Base-by-base conservation (phyloP, 306 rosid genomes). In the Luffa acutangula region DNA sequence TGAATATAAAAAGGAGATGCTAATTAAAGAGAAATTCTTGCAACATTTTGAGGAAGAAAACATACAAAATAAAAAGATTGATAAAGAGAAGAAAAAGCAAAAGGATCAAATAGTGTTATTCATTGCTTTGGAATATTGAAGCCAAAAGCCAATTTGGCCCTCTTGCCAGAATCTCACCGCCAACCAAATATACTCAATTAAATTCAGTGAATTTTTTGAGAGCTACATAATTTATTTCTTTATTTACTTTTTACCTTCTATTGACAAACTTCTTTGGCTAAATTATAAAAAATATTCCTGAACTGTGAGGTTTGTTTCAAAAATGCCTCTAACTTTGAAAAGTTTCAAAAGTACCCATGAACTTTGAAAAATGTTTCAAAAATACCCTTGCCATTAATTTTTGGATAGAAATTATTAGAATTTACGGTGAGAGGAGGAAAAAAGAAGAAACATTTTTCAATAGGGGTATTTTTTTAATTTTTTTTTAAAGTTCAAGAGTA, bases 1-100 rank as follows among this genome's bases (percentile, higher is more conserved):
- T 73, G 57, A 73, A 73, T 46, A 17, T n/a, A 49, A 51, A 73
- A 33, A 73, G 78, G 60, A 49, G 78, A 48, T 71, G 56, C 76
- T 21, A 46, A 5, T 42, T 69, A 69, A 71, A 69, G 75, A 42
- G 52, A 42, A 42, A 42, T 71, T 71, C 41, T 71, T 21, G 41
- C 77, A 71, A 45, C 20, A 71, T 46, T 12, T 71, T 46, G 36
- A 20, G n/a, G 78, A 33, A 73, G 58, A 73, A 73, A 33, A 72
- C 77, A 72, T 20, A 9, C 37, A 14, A n/a, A 43, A 5, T n/a
- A 10, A n/a, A 45, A 70, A 64, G 71, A 21, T 63, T 33, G 43
- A 31, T 13, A 63, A 25, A 66, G 48, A 34, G 2, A 42, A 18
- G 8, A 20, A 11, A 45, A 46, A 21, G 56, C 4, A 3, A 3